Conservation (phyloP, 805 yeast genomes). For the Cyberlindnera galapagoensis region DNA sequence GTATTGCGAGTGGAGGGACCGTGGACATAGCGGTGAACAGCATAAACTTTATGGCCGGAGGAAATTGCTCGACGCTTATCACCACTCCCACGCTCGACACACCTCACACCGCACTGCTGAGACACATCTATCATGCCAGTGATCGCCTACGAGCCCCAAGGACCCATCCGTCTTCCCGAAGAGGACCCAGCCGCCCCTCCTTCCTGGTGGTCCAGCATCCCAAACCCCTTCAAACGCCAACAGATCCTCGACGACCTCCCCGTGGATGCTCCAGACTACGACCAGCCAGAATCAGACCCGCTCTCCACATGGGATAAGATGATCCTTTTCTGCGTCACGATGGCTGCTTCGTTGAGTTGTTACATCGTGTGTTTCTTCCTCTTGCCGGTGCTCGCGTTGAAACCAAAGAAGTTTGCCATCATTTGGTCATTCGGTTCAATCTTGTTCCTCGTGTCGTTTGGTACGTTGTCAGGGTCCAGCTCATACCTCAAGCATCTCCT, state of each 20-base stretch:
- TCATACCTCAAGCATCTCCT: slow-evolving; percentile 11
- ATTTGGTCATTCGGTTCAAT: slow-evolving; percentile 16
- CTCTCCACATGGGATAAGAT: slow-evolving; percentile 16
- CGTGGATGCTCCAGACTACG: slow-evolving; percentile 1
- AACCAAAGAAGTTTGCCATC: slow-evolving; percentile 16
- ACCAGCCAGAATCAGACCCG: slow-evolving; percentile 3
- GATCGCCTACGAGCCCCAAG: slow-evolving; percentile 1
- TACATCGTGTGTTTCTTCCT: slow-evolving; percentile 15
- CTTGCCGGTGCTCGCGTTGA: slow-evolving; percentile 14
- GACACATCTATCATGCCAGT: not conserved
- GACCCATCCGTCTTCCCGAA: too few relatives aligned
- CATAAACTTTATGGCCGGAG: slow-evolving; percentile 2
- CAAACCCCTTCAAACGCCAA: not conserved
- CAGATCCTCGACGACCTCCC: slow-evolving; percentile 3
- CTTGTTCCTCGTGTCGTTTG: slow-evolving; percentile 14
- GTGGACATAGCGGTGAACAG: not conserved
- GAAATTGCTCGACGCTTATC: too few relatives aligned
- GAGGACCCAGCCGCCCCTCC: slow-evolving; percentile 1
- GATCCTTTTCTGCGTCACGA: slow-evolving; percentile 14
- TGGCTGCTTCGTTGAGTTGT: slow-evolving; percentile 17
- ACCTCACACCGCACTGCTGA: slow-evolving; percentile 1
- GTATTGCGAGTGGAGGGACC: not conserved
- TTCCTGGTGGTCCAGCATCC: slow-evolving; percentile 5
- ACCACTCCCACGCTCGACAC: slow-evolving; percentile 7
- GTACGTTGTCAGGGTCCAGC: slow-evolving; percentile 10